Conservation (phyloP, 2,329 filamentous ascomycete genomes). For the Seiridium cupressi region DNA sequence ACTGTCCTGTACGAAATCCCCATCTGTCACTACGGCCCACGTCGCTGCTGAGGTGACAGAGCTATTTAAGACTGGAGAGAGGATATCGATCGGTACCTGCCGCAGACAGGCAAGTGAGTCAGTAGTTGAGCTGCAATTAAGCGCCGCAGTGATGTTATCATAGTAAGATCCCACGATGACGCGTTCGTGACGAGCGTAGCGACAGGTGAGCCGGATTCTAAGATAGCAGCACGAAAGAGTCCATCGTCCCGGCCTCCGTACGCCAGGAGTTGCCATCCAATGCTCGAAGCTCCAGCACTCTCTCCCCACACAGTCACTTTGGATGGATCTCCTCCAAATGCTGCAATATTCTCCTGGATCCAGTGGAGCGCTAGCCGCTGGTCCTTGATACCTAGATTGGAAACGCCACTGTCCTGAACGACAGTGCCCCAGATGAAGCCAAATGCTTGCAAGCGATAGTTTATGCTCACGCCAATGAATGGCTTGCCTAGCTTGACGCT, state of each 20-base stretch:
- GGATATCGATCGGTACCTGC: slow-evolving; percentile 25
- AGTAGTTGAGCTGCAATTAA: slow-evolving; percentile 17
- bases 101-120: slow-evolving; percentile 29
- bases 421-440: slow-evolving; percentile 49
- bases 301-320: slow-evolving; percentile 68
- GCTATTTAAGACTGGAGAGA: slow-evolving; percentile 28
- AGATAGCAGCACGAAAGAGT: slow-evolving; percentile 53
- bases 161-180: slow-evolving; percentile 25
- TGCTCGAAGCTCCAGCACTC: slow-evolving; percentile 38
- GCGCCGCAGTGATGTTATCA: slow-evolving; percentile 21
- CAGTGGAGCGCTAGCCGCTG: slow-evolving; percentile 60
- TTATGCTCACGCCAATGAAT: slow-evolving; percentile 42
- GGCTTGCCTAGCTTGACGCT: slow-evolving; percentile 44
- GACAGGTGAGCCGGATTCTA: slow-evolving; percentile 38
- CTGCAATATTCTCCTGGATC: slow-evolving; percentile 61
- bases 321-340: slow-evolving; percentile 64
- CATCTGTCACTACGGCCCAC: slow-evolving; percentile 23
- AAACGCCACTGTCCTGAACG: slow-evolving; percentile 30
- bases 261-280: slow-evolving; percentile 48
- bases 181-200: not conserved
- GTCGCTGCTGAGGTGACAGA: slow-evolving; percentile 19
- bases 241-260: slow-evolving; percentile 52
- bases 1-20: slow-evolving; percentile 36
- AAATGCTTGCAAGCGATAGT: slow-evolving; percentile 26
- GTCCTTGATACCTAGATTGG: slow-evolving; percentile 59